Evolutionary conservation across 202 grass and related monocot genomes (phyloP).

Genomic region (Dendrocalamus latiflorus): DNA sequence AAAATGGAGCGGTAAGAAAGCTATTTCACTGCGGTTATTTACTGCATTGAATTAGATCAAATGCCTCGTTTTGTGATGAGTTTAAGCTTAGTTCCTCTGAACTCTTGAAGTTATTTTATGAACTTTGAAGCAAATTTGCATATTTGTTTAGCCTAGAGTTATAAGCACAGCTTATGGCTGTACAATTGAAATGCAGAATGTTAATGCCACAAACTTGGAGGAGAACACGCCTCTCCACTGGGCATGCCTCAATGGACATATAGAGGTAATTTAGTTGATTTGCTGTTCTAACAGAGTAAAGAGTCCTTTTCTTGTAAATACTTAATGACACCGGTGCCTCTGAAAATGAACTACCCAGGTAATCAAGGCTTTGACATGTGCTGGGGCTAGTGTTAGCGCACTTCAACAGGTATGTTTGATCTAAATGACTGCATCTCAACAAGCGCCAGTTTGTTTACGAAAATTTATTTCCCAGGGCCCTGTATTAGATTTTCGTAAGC

Average conservation of each 20-base stretch:
- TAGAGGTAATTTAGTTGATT: slow-evolving; percentile 45
- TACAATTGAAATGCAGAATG: too few relatives aligned
- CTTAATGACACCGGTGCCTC: background rate
- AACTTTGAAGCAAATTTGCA: background rate
- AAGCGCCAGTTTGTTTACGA: background rate
- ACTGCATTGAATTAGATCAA: background rate
- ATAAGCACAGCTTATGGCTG: too few relatives aligned
- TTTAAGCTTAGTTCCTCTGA: background rate
- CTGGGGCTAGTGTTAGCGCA: slow-evolving; percentile 64
- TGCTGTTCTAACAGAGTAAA: background rate
- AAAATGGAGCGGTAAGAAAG: slow-evolving; percentile 68
- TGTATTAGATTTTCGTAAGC: too few relatives aligned
- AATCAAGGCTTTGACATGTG: slow-evolving; percentile 70
- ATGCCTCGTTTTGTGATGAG: background rate
- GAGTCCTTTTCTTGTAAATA: background rate
- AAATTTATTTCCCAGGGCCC: background rate
- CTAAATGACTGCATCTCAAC: slow-evolving; percentile 1
- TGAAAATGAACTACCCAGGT: slow-evolving; percentile 40
- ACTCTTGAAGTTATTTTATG: background rate
- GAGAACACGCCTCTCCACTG: too few relatives aligned
- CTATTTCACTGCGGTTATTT: background rate
- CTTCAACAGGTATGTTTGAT: slow-evolving; percentile 70
- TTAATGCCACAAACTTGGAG: slow-evolving; percentile 25
- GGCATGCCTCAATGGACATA: slow-evolving; percentile 65
- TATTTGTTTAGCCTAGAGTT: background rate